Evolutionary conservation across 192 early-diverging fungal species (phyloP), one percentile per base, ranked within the genome.

Genomic region (Umbelopsis ramanniana): DNA sequence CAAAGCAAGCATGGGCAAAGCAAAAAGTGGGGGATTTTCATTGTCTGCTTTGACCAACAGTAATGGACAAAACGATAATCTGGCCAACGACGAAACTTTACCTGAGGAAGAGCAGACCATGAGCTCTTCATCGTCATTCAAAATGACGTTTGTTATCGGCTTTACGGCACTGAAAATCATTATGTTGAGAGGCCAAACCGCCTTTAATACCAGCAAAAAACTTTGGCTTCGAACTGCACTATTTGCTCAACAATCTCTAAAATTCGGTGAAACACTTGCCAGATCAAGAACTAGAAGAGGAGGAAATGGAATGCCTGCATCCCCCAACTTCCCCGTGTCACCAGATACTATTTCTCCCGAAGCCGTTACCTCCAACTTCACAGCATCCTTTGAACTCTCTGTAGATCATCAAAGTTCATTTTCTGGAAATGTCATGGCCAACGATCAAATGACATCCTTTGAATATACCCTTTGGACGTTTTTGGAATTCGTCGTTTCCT

Each of bases 131-230:
- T 6, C 72, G 76, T 1, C 79, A 76, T 50, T 67, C 33, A 63
- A 63, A 37, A 33, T 74, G 37, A 52, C 75, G 19, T 81, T 84
- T 22, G 33, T 83, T 21, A 70, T 86, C 3, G 76, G 84, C 67
- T 87, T 88, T 33, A 83, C 79, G 2, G 87, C 87, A 2, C 47
- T 88, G 19, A 80, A 86, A 37, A 77, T 88, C 38, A 81, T 87
- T n/a, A 66, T 88, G 2, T 71, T 88, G 15, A 81, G 87, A 3
- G 85, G 82, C 17, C 75, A 79, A 45, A 72, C 67, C 47, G 85
- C 83, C 21, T 60, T 87, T 68, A 77, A 83, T 40, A 73, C 70
- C 33, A 71, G 72, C 9, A 75, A 76, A 19, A 84, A 84, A 3
- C 75, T 81, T 12, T 86, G 85, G 87, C 52, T 69, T 0, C 67